Conservation (phyloP, 352 stramenopile species). For the Phytopythium cucurbitacearum region DNA sequence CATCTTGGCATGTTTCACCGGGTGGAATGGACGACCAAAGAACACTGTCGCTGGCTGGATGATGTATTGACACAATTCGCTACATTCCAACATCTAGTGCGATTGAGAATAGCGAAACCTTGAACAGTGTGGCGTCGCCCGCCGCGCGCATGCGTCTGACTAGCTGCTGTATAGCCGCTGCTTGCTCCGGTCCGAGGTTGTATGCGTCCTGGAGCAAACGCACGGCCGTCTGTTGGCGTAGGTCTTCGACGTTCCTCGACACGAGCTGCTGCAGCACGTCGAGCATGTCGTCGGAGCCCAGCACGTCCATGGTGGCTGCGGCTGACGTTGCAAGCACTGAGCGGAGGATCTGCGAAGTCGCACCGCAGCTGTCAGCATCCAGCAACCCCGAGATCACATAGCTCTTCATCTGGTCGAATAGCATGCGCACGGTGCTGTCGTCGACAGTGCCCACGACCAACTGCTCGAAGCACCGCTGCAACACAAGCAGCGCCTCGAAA, state of each 20-base stretch:
- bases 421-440: slow-evolving; percentile 12
- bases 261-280: slow-evolving; percentile 40
- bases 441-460: slow-evolving; percentile 10
- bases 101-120: slow-evolving; percentile 53
- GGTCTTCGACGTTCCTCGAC: slow-evolving; percentile 43
- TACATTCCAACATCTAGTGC: slow-evolving; percentile 29
- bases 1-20: no score
- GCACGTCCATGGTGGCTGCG: slow-evolving; percentile 19
- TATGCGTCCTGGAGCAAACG: slow-evolving; percentile 48
- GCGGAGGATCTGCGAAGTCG: slow-evolving; percentile 28
- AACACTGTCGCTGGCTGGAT: no score
- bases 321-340: slow-evolving; percentile 10
- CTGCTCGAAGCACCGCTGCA: slow-evolving; percentile 55
- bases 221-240: slow-evolving; percentile 52
- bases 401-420: slow-evolving; percentile 60
- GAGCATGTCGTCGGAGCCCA: slow-evolving; percentile 27
- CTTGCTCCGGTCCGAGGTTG: slow-evolving; percentile 13
- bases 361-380: slow-evolving; percentile 27
- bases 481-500: slow-evolving; percentile 35
- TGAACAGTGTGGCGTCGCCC: slow-evolving; percentile 36
- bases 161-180: slow-evolving; percentile 22
- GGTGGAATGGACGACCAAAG: no score
- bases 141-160: slow-evolving; percentile 25
- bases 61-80: not conserved
- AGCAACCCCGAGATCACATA: slow-evolving; percentile 43